phyloP scores from a whole-genome alignment of 2,329 filamentous ascomycete genomes.

The Microcyclosporella mali region DNA sequence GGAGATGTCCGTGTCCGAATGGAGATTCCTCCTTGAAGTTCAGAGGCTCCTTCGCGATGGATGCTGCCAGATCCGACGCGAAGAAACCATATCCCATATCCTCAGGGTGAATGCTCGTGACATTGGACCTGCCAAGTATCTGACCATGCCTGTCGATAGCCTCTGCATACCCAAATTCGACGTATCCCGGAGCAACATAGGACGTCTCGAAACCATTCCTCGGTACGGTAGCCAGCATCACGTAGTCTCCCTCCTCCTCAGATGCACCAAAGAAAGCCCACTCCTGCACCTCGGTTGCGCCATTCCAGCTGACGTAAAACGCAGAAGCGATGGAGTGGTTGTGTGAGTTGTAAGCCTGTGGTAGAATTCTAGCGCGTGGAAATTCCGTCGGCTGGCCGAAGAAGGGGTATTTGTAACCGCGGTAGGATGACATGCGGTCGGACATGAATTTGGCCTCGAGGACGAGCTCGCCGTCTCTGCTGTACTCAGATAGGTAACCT shows the following conservation, averaged over 20 bases:
- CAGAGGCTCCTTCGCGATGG: no score
- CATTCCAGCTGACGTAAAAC: conserved; percentile 48
- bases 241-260: not conserved
- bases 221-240: conserved; percentile 3
- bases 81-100: no score
- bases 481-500: conserved; percentile 8
- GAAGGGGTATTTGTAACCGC: conserved; percentile 45
- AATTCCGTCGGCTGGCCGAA: conserved; percentile 11
- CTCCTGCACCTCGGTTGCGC: conserved; percentile 37
- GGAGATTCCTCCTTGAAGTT: no score
- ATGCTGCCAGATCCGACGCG: no score
- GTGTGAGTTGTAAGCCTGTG: conserved; percentile 18
- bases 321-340: conserved; percentile 10
- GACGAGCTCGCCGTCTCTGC: not conserved
- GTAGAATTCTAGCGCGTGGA: not conserved
- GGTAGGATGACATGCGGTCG: conserved; percentile 39
- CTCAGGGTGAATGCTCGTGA: not conserved
- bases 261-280: conserved; percentile 35
- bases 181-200: not conserved
- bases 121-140: conserved; percentile 1
- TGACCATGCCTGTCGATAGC: not conserved
- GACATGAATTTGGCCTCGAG: conserved; percentile 25
- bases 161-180: not conserved
- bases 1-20: no score
- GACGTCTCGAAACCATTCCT: conserved; percentile 13